Conservation (phyloP, 768 basidiomycete genomes). For the Melanogaster broomeanus region DNA sequence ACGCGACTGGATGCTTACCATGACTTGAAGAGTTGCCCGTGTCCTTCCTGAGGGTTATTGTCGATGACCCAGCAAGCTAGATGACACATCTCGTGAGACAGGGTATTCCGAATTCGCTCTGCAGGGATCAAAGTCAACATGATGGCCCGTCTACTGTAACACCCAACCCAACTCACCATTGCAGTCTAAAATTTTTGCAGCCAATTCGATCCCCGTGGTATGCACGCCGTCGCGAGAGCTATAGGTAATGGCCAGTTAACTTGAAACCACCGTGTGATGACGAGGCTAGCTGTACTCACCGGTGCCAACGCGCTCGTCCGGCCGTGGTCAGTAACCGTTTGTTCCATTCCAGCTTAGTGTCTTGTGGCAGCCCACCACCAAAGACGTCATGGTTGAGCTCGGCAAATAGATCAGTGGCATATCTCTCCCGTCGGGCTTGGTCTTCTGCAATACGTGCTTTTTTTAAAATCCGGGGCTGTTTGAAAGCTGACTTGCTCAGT, state of each 20-base stretch:
- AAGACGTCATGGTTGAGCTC: conserved; percentile 65
- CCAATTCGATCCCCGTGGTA: conserved; percentile 71
- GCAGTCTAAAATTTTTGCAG: conserved; percentile 76
- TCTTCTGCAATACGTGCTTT: conserved; percentile 46
- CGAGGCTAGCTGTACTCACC: conserved; percentile 36
- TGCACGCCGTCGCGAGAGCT: conserved; percentile 62
- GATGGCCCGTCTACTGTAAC: no score
- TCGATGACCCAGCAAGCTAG: conserved; percentile 85
- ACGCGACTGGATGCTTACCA: conserved; percentile 49
- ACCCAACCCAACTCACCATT: conserved; percentile 49
- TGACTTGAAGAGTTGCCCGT: conserved; percentile 69
- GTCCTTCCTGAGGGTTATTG: conserved; percentile 65
- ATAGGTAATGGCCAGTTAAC: conserved; percentile 7
- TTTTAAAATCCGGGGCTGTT: conserved; percentile 34
- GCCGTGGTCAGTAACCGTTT: conserved; percentile 67
- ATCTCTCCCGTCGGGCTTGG: conserved; percentile 45
- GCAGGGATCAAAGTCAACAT: not conserved
- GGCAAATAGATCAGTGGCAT: conserved; percentile 59
- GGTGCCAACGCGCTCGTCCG: conserved; percentile 66
- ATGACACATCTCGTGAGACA: conserved; percentile 94
- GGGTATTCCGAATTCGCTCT: conserved; percentile 82
- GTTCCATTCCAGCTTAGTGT: conserved; percentile 66
- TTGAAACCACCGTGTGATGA: not conserved
- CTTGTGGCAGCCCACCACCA: conserved; percentile 48
- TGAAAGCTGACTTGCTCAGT: conserved; percentile 18